Evolutionary conservation across 2,329 filamentous ascomycete species (phyloP).

Genomic region (Xylariaceae sp.): DNA sequence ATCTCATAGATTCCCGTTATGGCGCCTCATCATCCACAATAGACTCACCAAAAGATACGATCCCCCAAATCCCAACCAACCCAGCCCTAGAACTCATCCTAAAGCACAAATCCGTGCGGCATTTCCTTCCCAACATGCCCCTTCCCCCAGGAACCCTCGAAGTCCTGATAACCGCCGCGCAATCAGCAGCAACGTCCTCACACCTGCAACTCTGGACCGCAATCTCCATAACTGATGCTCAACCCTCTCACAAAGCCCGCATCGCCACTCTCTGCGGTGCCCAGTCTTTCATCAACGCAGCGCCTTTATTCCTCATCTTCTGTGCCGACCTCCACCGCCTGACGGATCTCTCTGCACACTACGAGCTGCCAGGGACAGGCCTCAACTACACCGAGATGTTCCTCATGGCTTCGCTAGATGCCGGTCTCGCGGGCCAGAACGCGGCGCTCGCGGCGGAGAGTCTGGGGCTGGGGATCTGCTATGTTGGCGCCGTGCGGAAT

Average conservation of each 20-base stretch:
- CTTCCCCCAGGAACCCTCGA: slow-evolving; percentile 27
- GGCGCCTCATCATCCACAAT: no score
- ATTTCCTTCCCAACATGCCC: slow-evolving; percentile 23
- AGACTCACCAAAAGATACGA: no score
- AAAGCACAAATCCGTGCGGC: slow-evolving; percentile 28
- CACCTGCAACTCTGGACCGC: slow-evolving; percentile 35
- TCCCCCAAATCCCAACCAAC: no score
- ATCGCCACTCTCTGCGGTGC: slow-evolving; percentile 27
- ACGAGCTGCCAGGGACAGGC: slow-evolving; percentile 19
- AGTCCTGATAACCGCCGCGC: slow-evolving; percentile 29
- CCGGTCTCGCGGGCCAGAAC: slow-evolving; percentile 31
- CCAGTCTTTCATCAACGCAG: slow-evolving; percentile 31
- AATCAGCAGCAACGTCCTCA: slow-evolving; percentile 33
- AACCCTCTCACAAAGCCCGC: slow-evolving; percentile 23
- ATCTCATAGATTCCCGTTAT: no score
- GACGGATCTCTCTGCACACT: slow-evolving; percentile 20
- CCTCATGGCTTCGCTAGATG: slow-evolving; percentile 31
- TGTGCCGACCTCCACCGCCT: slow-evolving; percentile 32
- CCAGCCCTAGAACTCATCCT: slow-evolving; percentile 26
- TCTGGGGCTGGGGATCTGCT: slow-evolving; percentile 31
- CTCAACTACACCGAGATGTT: slow-evolving; percentile 32
- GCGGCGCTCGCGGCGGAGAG: slow-evolving; percentile 28
- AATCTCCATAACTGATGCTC: slow-evolving; percentile 27
- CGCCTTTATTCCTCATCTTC: slow-evolving; percentile 32
- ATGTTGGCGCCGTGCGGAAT: slow-evolving; percentile 31